Conservation (phyloP, 2,329 filamentous ascomycete species). For the Alternaria brassicicola region DNA sequence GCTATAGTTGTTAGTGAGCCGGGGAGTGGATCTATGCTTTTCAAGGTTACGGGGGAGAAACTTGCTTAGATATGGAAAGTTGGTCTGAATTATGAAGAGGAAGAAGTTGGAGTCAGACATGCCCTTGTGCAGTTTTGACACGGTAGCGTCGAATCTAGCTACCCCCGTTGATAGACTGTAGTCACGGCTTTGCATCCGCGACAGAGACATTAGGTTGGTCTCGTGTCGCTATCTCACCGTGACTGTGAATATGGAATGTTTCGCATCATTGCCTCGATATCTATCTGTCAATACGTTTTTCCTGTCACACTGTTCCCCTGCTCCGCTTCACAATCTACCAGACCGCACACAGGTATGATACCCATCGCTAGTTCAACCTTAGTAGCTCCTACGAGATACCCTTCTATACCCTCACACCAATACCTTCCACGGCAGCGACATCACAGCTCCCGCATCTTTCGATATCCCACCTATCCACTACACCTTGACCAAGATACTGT, state of each 20-base stretch:
- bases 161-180: neutral
- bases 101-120: too few relatives aligned
- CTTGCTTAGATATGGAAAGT: conserved; percentile 24
- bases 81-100: neutral
- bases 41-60: conserved; percentile 42
- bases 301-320: neutral
- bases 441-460: neutral
- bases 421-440: neutral
- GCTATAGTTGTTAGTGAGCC: conserved; percentile 91
- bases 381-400: neutral
- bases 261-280: neutral
- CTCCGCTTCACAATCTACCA: neutral
- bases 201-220: neutral
- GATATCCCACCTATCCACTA: neutral
- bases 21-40: conserved; percentile 66
- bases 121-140: neutral
- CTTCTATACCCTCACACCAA: neutral
- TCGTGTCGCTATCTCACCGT: neutral
- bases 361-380: neutral
- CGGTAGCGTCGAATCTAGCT: neutral
- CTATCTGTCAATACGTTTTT: neutral
- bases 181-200: neutral
- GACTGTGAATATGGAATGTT: neutral
- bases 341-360: neutral
- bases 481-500: neutral